These are phyloP conservation scores for Rhodofomes roseus DNA, from an alignment of 1,284 basidiomycete species.

Conservation along the genomic window DNA sequence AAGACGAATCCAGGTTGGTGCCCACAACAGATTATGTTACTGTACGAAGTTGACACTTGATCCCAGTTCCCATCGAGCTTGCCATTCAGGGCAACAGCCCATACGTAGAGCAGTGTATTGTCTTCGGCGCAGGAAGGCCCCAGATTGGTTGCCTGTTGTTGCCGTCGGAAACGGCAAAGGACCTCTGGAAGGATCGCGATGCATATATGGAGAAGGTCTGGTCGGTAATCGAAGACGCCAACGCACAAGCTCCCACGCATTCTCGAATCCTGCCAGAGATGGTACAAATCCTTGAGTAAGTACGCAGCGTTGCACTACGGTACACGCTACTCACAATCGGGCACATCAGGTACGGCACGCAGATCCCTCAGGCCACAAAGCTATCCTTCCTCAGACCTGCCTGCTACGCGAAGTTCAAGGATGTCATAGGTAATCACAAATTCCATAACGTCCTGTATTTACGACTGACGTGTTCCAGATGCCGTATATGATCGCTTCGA, in stretches of 20 bases:
- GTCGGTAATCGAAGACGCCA: constrained; percentile 48
- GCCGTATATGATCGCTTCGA: constrained; percentile 45
- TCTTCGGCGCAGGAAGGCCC: constrained; percentile 54
- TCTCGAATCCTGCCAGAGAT: constrained; percentile 50
- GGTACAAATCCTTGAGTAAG: constrained; percentile 41
- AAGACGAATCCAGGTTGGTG: constrained; percentile 48
- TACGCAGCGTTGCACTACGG: constrained; percentile 9
- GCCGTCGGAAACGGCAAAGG: constrained; percentile 43
- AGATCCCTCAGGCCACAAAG: constrained; percentile 44
- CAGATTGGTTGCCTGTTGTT: constrained; percentile 54
- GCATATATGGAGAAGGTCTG: constrained; percentile 40
- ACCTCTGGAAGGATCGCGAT: constrained; percentile 28
- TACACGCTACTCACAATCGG: not conserved
- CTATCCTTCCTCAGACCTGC: constrained; percentile 39
- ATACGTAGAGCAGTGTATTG: constrained; percentile 44
- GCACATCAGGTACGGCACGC: constrained; percentile 22
- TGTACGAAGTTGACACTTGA: not conserved
- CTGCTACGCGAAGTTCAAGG: constrained; percentile 48
- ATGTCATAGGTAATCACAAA: constrained; percentile 34
- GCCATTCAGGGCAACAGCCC: constrained; percentile 40
- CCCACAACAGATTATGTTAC: not conserved
- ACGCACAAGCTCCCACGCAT: constrained; percentile 48
- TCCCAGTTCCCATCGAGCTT: constrained; percentile 38
- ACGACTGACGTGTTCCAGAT: constrained; percentile 18
- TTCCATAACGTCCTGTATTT: not conserved